Base-by-base conservation (phyloP, 768 basidiomycete genomes). In the Podaxis sp. region DNA sequence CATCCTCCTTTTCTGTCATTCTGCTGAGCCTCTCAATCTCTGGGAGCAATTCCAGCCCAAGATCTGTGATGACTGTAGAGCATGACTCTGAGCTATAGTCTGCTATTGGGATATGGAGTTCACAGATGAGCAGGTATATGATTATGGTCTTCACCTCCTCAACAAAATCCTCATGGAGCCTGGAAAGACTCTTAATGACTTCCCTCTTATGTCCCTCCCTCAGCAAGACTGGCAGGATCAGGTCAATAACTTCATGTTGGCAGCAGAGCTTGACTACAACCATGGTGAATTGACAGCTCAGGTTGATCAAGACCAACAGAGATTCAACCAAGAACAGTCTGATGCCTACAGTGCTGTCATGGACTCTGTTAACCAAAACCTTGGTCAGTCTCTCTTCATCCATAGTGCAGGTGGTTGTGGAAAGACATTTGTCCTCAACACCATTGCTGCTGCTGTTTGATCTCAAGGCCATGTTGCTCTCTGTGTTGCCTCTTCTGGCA, bases 401-500 rank as follows among this genome's bases (percentile, higher is more conserved):
- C 69, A 77, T 65, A 78, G 80, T 52, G 69, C 76, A 49, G 80
- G 75, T 36, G 80, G 80, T 0, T 75, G 75, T 57, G 79, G 82
- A 12, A 84, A 83, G 59, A 82, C 82, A 0, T 83, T 76, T 70
- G 63, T 80, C 1, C 76, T 74, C 60, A 79, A 76, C 2, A 70
- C 75, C 2, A 65, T 80, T 48, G 72, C 75, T 65, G 42, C 69
- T 40, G 44, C 65, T 12, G 22, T 81, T 1, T 64, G 71, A 12
- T 63, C 64, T 7, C 49, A 69, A 12, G 71, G 72, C 0, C 26
- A 66, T 26, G 74, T 83, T 68, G 72, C 79, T 1, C 71, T 85
- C 2, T 82, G 78, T 77, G 79, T 81, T 13, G 79, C 82, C 12
- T 84, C 83, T 1, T 82, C 82, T 40, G 81, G 82, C 0, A 79